Evolutionary conservation across 306 rosid genomes (phyloP).

Genomic region (Parietaria judaica): DNA sequence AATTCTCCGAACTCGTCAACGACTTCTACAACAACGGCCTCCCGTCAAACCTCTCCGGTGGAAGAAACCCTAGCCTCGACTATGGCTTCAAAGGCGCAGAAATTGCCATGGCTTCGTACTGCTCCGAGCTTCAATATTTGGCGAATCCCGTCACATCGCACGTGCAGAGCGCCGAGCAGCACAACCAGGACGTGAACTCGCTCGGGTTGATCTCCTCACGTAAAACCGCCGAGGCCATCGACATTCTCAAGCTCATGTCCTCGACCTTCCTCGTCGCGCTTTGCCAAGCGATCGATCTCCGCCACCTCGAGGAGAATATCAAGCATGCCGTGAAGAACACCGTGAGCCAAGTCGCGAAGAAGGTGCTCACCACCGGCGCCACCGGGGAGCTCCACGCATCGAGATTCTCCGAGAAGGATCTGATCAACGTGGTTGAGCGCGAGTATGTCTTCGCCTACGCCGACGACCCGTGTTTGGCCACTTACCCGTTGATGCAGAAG

Average conservation of each 20-base stretch:
- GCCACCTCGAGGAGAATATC: constrained; percentile 89
- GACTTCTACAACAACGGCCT: constrained; percentile 80
- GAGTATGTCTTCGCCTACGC: constrained; percentile 58
- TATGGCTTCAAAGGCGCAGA: constrained; percentile 90
- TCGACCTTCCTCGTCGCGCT: constrained; percentile 67
- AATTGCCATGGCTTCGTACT: constrained; percentile 92
- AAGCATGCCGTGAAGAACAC: constrained; percentile 51
- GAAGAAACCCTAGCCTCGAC: constrained; percentile 82
- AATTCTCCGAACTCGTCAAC: constrained; percentile 82
- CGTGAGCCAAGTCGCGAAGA: constrained; percentile 72
- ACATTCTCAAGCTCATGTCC: constrained; percentile 76
- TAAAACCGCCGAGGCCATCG: constrained; percentile 67
- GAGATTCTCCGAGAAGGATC: constrained; percentile 71
- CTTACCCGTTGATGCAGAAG: constrained; percentile 85
- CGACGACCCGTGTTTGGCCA: constrained; percentile 66
- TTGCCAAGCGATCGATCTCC: constrained; percentile 83
- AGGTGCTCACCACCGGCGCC: constrained; percentile 51
- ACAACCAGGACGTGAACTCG: constrained; percentile 91
- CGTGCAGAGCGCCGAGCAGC: constrained; percentile 91
- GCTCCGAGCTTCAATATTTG: constrained; percentile 75
- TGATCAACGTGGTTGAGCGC: constrained; percentile 66
- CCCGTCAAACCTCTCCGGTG: constrained; percentile 72
- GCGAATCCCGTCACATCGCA: constrained; percentile 86
- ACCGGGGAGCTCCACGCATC: constrained; percentile 83
- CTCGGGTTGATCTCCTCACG: constrained; percentile 74